Evolutionary conservation across 176 grass and related monocot species (phyloP).

Genomic region (Carex kokanica): DNA sequence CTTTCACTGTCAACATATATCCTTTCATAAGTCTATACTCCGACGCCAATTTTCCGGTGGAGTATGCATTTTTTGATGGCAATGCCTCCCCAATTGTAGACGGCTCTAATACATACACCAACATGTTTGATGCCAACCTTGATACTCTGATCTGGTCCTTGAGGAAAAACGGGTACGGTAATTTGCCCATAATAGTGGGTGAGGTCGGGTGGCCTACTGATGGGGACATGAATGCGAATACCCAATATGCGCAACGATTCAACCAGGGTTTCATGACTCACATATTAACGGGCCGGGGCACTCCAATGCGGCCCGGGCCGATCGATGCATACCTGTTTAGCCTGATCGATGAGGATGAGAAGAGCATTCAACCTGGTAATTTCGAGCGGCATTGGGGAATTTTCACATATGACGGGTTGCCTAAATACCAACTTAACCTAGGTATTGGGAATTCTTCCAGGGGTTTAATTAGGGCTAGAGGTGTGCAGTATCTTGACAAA

Average conservation of each 20-base stretch:
- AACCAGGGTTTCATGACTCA: slow-evolving; percentile 93
- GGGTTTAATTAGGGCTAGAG: slow-evolving; percentile 37
- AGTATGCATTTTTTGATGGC: slow-evolving; percentile 95
- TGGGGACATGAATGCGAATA: slow-evolving; percentile 73
- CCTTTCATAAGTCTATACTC: slow-evolving; percentile 97
- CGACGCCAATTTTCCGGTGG: slow-evolving; percentile 73
- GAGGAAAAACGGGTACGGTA: slow-evolving; percentile 83
- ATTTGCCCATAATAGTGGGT: slow-evolving; percentile 75
- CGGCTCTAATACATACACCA: slow-evolving; percentile 69
- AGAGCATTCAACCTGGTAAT: slow-evolving; percentile 96
- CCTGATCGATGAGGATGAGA: slow-evolving; percentile 88
- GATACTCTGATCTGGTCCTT: slow-evolving; percentile 88
- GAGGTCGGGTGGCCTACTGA: slow-evolving; percentile 95
- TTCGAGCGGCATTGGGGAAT: slow-evolving; percentile 99
- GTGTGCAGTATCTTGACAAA: slow-evolving; percentile 70
- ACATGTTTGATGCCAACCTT: slow-evolving; percentile 93
- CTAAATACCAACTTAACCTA: slow-evolving; percentile 71
- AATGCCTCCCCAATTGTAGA: slow-evolving; percentile 50
- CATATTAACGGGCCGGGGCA: slow-evolving; percentile 55
- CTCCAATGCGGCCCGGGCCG: slow-evolving; percentile 65
- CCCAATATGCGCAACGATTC: slow-evolving; percentile 69
- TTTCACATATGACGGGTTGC: slow-evolving; percentile 77
- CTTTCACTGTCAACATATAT: slow-evolving; percentile 97
- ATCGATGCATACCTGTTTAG: slow-evolving; percentile 89
- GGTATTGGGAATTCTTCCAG: slow-evolving; percentile 37